These are phyloP conservation scores for Stipa capillata DNA, from an alignment of 176 grass and related monocot genomes.

Conservation along the genomic window DNA sequence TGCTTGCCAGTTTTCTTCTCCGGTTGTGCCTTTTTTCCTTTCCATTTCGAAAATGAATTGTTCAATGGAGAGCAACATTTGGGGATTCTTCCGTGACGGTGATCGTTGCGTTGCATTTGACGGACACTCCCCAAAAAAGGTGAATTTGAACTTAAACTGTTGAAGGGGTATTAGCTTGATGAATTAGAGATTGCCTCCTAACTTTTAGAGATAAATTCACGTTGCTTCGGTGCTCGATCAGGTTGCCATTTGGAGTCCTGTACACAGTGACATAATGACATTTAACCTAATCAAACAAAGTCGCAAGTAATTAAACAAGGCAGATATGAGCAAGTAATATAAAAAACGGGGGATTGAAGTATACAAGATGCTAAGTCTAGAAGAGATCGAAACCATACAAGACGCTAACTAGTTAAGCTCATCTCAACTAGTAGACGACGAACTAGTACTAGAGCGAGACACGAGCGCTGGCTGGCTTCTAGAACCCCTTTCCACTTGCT, in stretches of 20 bases:
- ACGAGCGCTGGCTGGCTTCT: no score
- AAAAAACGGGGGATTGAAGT: no score
- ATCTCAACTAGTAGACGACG: background rate
- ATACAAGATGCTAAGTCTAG: no score
- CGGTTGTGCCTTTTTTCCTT: background rate
- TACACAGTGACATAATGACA: background rate
- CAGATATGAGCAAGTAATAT: background rate
- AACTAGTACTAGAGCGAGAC: background rate
- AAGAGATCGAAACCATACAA: background rate
- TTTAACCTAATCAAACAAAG: background rate
- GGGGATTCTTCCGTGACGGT: no score
- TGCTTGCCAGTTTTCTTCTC: background rate
- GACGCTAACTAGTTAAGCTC: no score
- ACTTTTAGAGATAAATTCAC: no score
- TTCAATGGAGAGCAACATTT: background rate
- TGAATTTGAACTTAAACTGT: no score
- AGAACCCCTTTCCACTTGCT: no score
- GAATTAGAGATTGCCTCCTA: no score
- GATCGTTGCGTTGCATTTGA: background rate
- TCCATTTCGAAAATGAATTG: background rate
- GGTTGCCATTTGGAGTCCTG: background rate
- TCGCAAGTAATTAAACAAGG: background rate
- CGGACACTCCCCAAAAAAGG: background rate
- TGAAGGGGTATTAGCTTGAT: no score
- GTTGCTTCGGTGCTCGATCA: no score